Evolutionary conservation across 2,329 filamentous ascomycete genomes (phyloP).

Genomic region (Dothistroma septosporum): DNA sequence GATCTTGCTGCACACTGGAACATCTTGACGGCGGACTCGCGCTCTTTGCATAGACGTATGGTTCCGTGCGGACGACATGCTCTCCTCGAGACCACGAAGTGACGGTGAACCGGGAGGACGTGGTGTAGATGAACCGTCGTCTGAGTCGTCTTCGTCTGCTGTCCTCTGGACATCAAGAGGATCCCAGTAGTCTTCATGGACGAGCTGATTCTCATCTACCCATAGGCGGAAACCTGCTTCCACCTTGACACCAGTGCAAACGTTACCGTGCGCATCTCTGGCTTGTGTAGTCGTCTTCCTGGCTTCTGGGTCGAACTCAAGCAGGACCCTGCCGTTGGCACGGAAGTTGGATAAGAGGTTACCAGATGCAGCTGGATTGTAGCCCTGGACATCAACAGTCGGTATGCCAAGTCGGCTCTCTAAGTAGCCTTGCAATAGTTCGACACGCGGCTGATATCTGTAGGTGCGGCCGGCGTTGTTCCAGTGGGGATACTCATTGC

Average conservation of each 20-base stretch:
- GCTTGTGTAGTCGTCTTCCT: not conserved
- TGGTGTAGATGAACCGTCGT: not conserved
- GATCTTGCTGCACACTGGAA: not conserved
- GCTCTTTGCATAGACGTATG: not conserved
- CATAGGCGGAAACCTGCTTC: not conserved
- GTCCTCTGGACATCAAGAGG: not conserved
- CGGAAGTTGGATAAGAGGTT: not conserved
- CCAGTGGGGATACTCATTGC: not conserved
- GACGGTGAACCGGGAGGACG: not conserved
- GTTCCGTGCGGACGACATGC: not conserved
- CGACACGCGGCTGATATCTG: not conserved
- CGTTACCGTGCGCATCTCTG: not conserved
- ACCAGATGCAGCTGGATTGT: not conserved
- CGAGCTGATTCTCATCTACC: not conserved
- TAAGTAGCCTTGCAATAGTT: not conserved
- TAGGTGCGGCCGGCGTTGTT: not conserved
- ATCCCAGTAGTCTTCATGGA: not conserved
- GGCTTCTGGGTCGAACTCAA: not conserved
- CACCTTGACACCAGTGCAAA: not conserved
- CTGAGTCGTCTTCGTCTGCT: not conserved
- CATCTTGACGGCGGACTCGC: not conserved
- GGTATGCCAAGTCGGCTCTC: not conserved
- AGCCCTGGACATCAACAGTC: not conserved
- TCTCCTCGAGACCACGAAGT: no score
- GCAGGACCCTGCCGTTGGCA: not conserved